Conservation (phyloP, 768 basidiomycete genomes). For the Solioccasus polychromus region DNA sequence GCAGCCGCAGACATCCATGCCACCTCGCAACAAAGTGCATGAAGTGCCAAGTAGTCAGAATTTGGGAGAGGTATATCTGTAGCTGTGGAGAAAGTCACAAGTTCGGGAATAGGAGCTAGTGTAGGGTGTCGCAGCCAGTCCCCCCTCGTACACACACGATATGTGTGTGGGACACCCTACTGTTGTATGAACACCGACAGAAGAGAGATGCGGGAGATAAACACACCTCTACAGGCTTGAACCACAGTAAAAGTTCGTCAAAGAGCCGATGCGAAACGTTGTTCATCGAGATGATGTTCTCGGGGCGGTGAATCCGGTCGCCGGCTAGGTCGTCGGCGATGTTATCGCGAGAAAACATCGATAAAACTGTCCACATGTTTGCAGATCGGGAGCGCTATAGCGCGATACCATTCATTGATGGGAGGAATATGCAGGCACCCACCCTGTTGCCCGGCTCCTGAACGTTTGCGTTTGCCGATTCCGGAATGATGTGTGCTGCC, state of each 20-base stretch:
- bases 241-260: not conserved
- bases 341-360: not conserved
- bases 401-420: too few species aligned
- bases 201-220: not conserved
- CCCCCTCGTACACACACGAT: not conserved
- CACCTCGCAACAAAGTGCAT: slow-evolving; percentile 8
- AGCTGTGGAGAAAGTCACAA: not conserved
- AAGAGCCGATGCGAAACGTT: not conserved
- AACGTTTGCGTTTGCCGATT: not conserved
- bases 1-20: slow-evolving; percentile 7
- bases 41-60: not conserved
- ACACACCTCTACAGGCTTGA: slow-evolving; percentile 5
- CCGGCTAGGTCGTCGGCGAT: not conserved
- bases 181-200: not conserved
- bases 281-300: not conserved
- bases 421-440: not conserved
- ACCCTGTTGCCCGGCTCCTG: not conserved
- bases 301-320: not conserved
- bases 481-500: slow-evolving; percentile 1
- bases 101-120: not conserved
- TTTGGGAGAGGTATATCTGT: not conserved
- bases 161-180: not conserved
- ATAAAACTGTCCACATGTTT: not conserved
- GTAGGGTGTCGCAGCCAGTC: too few species aligned
- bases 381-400: not conserved